phyloP scores from a whole-genome alignment of 345 rosid species.

The Citropsis articulata region DNA sequence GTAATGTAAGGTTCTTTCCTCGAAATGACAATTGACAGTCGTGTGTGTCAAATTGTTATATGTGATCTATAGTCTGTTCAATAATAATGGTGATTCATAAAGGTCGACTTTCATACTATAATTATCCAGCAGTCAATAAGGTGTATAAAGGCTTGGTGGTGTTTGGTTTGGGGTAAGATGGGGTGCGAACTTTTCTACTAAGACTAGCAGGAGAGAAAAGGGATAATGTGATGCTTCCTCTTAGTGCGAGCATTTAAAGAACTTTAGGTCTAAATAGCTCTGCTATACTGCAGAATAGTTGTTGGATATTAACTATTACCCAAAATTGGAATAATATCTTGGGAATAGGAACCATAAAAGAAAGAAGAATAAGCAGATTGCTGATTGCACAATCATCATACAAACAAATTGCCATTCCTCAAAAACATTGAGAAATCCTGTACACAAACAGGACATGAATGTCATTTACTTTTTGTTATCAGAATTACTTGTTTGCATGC shows the following conservation, averaged over 20 bases:
- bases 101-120: background rate
- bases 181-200: background rate
- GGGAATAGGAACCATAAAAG: background rate
- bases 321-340: background rate
- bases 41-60: background rate
- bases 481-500: background rate
- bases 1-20: conserved; percentile 52
- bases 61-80: background rate
- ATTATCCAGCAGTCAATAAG: background rate
- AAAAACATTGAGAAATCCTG: background rate
- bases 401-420: background rate
- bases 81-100: background rate
- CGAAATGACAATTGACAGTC: background rate
- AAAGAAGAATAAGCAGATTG: background rate
- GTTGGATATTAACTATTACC: background rate
- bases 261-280: background rate
- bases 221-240: background rate
- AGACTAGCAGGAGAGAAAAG: background rate
- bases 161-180: background rate
- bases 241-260: background rate
- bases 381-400: background rate
- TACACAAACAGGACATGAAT: background rate
- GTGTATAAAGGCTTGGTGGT: background rate
- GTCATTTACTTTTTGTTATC: background rate
- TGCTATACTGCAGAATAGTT: background rate